phyloP scores from a whole-genome alignment of 2,329 filamentous ascomycete genomes.

The Cladosporium phlei region DNA sequence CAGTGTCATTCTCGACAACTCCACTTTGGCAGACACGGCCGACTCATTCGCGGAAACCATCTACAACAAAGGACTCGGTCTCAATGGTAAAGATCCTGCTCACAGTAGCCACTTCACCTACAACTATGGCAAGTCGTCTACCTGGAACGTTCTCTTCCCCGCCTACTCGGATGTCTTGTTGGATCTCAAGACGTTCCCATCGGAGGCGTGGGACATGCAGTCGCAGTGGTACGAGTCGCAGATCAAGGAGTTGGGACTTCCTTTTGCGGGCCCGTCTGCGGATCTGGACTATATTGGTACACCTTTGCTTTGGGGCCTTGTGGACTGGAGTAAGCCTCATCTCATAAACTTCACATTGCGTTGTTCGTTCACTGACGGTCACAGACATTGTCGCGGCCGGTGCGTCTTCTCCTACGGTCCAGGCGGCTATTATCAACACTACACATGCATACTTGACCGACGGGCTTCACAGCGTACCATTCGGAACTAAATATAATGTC shows the following conservation, averaged over 20 bases:
- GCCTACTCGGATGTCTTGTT: conserved; percentile 47
- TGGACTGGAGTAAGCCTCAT: conserved; percentile 23
- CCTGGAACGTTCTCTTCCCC: conserved; percentile 47
- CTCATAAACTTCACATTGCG: too few relatives aligned
- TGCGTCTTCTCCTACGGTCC: conserved; percentile 17
- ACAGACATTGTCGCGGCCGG: conserved; percentile 23
- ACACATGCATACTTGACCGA: conserved; percentile 24
- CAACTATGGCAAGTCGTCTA: conserved; percentile 37
- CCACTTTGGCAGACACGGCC: conserved; percentile 38
- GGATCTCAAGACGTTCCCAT: conserved; percentile 37
- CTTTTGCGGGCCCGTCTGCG: conserved; percentile 20
- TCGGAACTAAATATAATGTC: conserved; percentile 26
- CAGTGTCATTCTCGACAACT: conserved; percentile 45
- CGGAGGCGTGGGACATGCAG: conserved; percentile 22
- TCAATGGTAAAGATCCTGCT: conserved; percentile 18
- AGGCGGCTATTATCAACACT: conserved; percentile 20
- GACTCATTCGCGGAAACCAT: conserved; percentile 19
- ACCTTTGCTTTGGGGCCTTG: conserved; percentile 21
- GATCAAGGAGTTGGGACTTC: conserved; percentile 18
- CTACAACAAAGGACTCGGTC: conserved; percentile 21
- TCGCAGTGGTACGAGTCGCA: conserved; percentile 22
- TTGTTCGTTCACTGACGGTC: neutral
- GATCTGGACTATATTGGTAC: conserved; percentile 17
- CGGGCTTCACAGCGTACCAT: conserved; percentile 23
- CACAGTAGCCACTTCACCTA: conserved; percentile 40